These are phyloP conservation scores for Noccaea bulbosa DNA, from an alignment of 345 rosid genomes.

Conservation along the genomic window DNA sequence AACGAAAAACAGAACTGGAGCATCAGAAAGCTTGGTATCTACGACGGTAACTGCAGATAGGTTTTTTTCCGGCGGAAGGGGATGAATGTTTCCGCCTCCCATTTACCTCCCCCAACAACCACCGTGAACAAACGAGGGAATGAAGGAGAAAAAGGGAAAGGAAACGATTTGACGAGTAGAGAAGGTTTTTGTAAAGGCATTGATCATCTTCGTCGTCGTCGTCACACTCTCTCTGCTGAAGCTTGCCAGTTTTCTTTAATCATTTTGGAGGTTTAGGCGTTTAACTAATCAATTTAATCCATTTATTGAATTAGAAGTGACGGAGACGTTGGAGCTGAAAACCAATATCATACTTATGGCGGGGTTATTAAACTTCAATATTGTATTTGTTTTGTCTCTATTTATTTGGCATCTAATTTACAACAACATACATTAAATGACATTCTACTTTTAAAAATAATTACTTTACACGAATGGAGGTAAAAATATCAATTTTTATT, in stretches of 20 bases:
- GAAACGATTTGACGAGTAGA: conserved; percentile 37
- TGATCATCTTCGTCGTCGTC: conserved; percentile 41
- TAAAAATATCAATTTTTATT: not conserved
- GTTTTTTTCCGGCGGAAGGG: conserved; percentile 42
- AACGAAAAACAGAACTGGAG: conserved; percentile 68
- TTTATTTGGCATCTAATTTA: not conserved
- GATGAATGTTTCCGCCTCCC: conserved; percentile 43
- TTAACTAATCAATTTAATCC: conserved; percentile 4
- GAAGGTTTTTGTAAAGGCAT: conserved; percentile 42
- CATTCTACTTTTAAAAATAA: not conserved
- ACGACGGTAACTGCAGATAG: conserved; percentile 12
- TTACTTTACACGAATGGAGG: conserved; percentile 3
- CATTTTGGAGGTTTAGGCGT: conserved; percentile 10
- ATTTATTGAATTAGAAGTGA: conserved; percentile 41
- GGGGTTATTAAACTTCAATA: conserved; percentile 12
- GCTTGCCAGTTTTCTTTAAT: not conserved
- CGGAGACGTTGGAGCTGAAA: conserved; percentile 43
- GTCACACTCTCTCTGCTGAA: conserved; percentile 36
- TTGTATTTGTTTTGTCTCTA: not conserved
- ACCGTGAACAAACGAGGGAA: conserved; percentile 39
- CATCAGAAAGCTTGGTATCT: conserved; percentile 50
- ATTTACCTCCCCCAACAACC: conserved; percentile 28
- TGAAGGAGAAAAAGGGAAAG: conserved; percentile 39
- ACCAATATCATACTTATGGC: conserved; percentile 32
- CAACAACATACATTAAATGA: not conserved